Conservation (phyloP, 495 filamentous ascomycete species). For the Oidiodendron maius region DNA sequence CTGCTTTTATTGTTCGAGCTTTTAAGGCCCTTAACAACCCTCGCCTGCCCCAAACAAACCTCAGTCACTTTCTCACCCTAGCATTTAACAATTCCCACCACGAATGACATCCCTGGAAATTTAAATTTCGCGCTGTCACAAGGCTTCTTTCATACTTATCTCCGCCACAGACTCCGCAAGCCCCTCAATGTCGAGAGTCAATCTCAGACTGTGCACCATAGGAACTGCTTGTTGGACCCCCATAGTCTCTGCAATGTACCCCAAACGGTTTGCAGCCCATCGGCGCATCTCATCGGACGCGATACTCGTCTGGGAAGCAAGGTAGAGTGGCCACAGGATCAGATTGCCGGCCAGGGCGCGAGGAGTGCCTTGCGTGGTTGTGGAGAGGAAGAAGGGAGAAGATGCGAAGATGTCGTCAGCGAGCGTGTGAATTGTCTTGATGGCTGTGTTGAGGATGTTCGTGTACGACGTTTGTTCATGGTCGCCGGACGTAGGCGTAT, state of each 20-base stretch:
- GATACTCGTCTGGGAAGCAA: constrained; percentile 26
- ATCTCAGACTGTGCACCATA: constrained; percentile 4
- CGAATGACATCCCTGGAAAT: too few species aligned
- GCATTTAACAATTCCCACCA: too few species aligned
- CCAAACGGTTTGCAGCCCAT: constrained; percentile 39
- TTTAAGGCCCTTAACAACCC: too few species aligned
- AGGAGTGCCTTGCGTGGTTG: neutral
- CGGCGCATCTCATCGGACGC: constrained; percentile 29
- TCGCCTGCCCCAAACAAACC: too few species aligned
- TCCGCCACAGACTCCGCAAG: too few species aligned
- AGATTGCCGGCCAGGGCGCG: constrained; percentile 27
- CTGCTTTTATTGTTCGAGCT: too few species aligned
- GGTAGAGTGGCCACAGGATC: constrained; percentile 42
- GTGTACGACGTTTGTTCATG: constrained; percentile 1
- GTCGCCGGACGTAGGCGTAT: neutral
- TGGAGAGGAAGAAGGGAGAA: constrained; percentile 34
- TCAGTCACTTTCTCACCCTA: too few species aligned
- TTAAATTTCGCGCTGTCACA: too few species aligned
- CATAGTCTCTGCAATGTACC: constrained; percentile 36
- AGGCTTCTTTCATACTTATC: too few species aligned
- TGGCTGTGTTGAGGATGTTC: constrained; percentile 20
- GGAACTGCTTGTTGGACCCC: constrained; percentile 36
- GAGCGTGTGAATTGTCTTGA: constrained; percentile 29
- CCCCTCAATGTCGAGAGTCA: constrained; percentile 1
- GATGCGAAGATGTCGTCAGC: constrained; percentile 41